Evolutionary conservation across 495 filamentous ascomycete species (phyloP), one percentile per base, ranked within the genome.

Genomic region (Penicillium cinerascens): DNA sequence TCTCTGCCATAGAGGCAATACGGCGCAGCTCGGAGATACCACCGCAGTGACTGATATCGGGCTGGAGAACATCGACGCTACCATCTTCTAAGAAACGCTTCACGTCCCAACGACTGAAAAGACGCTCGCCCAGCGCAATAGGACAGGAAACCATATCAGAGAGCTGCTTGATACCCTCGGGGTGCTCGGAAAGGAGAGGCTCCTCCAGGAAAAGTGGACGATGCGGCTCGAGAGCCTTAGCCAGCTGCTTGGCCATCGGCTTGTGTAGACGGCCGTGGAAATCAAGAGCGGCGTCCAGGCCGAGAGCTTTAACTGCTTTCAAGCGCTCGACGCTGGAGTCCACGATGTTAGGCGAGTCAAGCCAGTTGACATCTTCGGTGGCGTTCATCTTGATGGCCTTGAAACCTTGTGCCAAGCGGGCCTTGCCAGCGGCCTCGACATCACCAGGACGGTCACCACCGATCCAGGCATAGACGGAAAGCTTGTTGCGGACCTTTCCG

Each of bases 201-300:
- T 92, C 88, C 64, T 91, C 88, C 33, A 92, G 84, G 70, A 92
- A 92, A n/a, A 92, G 71, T 0, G 87, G 88, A 6, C 72, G 70
- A 52, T 89, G 77, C 3, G 85, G 85, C 60, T 89, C 86, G 3
- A 92, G 75, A 1, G 80, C 78, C 55, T 82, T 84, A 20, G 85
- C 84, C 15, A 92, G 76, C 55, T 89, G 87, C 64, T 88, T 89
- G 2, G 87, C 87, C 87, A 91, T 91, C 9, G 87, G 86, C 56
- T 87, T 87, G 72, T 91, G 88, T 4, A 91, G 71, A 37, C 87
- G 79, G 16, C 87, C 88, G 58, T 91, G 88, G 67, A 91, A 91
- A 66, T 92, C 88, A 20, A 92, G 72, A 15, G 79, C 87, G 4
- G 76, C 86, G 47, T 90, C 87, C 58, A 91, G 73, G 4, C 87